Percentiles rank a stretch among this genome's conserved stretches.
These are phyloP conservation scores for Saxophila tyrrhenica DNA, from an alignment of 495 filamentous ascomycete genomes.

Conservation along the genomic window DNA sequence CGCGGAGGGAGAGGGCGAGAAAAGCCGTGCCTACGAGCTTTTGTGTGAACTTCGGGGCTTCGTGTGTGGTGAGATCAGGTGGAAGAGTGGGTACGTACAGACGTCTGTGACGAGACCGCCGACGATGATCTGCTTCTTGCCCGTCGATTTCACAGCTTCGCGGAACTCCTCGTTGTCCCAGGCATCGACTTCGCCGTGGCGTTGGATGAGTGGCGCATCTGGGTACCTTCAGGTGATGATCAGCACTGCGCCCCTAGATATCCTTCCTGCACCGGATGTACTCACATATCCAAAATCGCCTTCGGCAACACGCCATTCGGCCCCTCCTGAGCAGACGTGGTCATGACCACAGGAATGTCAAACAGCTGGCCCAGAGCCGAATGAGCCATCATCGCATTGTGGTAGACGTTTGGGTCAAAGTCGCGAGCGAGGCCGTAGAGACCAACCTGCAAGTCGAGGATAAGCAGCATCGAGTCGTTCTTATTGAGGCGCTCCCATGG, in stretches of 20 bases:
- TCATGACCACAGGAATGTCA: conserved; percentile 57
- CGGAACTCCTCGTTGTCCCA: conserved; percentile 70
- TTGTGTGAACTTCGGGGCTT: neutral
- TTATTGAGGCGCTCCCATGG: conserved; percentile 42
- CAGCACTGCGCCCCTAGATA: neutral
- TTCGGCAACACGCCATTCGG: conserved; percentile 62
- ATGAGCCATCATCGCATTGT: conserved; percentile 58
- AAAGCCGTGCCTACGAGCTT: conserved; percentile 48
- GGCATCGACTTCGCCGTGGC: conserved; percentile 66
- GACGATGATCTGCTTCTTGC: conserved; percentile 60
- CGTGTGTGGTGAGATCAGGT: neutral
- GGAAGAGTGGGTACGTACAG: conserved; percentile 35
- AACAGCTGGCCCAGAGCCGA: conserved; percentile 56
- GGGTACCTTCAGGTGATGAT: conserved; percentile 33
- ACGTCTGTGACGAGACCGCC: conserved; percentile 69
- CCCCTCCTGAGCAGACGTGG: conserved; percentile 48
- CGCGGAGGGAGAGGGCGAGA: conserved; percentile 57
- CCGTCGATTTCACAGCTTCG: conserved; percentile 50
- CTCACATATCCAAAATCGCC: conserved; percentile 54
- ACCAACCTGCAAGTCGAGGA: conserved; percentile 64
- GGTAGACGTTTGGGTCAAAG: conserved; percentile 48
- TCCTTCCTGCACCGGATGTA: neutral
- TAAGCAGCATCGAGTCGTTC: conserved; percentile 49
- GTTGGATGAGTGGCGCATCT: conserved; percentile 51
- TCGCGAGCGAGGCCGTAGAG: conserved; percentile 56